Evolutionary conservation across 441 rosid genomes (phyloP), one percentile per base, ranked within the genome.

Genomic region (Populus hybrid): DNA sequence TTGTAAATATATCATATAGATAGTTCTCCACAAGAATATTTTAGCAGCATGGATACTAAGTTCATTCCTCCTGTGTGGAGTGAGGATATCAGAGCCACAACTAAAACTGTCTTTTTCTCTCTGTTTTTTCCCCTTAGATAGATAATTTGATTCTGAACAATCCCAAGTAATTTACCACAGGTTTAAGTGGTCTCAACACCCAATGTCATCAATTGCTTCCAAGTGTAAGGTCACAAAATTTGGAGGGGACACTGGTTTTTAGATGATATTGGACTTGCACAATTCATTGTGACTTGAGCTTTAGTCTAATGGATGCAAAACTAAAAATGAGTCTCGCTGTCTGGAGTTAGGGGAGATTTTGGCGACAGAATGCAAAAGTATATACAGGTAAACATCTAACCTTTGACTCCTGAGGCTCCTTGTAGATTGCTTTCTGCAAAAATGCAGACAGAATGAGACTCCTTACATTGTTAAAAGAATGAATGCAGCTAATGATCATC

Each of bases 391-490:
- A 67, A 83, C 66, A 76, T 28, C 87, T 69, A 83, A 93, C 99
- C 98, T 93, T 88, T 57, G 95, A 91, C 53, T 88, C 95, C 72
- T 88, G 86, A 79, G 97, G 94, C 81, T 95, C 98, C 82, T 85
- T 91, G 84, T 85, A 85, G 24, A 95, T 89, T n/a, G 97, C 85
- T 95, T 92, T 91, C 99, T 95, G 93, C 89, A 82, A 78, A 70
- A 82, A 40, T 14, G 19, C 8, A 59, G 18, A 77, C 36, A 69
- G 61, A 69, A 40, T 40, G 50, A 40, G 16, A 40, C 50, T 40
- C 50, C 50, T 40, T 67, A 73, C 30, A 75, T 57, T 77, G 79
- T 30, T 36, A 26, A 63, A 64, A 42, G 71, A 72, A 74, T 9
- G 1, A 7, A 3, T 46, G 2, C 18, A 75, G 38, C 57, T 71